Percentiles rank a stretch among this genome's conserved stretches.
Conservation (phyloP, 192 early-diverging fungal genomes). For the Backusella sp. region DNA sequence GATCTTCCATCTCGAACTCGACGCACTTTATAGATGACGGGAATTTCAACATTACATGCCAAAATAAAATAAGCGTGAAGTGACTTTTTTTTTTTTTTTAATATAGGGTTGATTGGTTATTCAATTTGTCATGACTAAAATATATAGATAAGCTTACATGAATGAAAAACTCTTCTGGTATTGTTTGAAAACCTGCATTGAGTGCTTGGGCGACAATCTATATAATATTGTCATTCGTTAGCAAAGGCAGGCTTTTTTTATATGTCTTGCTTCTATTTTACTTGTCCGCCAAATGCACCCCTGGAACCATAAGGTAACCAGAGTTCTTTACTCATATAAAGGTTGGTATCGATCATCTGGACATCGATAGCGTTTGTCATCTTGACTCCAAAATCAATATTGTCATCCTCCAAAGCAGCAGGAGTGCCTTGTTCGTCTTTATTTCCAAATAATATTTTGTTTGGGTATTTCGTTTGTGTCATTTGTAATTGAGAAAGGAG, state of each 20-base stretch:
- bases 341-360: constrained; percentile 67
- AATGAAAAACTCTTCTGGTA: constrained; percentile 57
- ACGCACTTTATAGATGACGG: constrained; percentile 79
- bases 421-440: neutral
- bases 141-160: constrained; percentile 39
- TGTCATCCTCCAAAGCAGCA: neutral
- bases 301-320: constrained; percentile 81
- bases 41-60: constrained; percentile 69
- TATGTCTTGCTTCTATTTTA: constrained; percentile 5
- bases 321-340: constrained; percentile 69
- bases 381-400: neutral
- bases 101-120: neutral
- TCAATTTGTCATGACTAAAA: neutral
- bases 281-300: constrained; percentile 81
- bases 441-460: constrained; percentile 8
- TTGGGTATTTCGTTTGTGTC: neutral
- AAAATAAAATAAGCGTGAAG: constrained; percentile 88
- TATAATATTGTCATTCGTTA: neutral
- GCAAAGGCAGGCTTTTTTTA: too few species aligned
- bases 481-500: neutral
- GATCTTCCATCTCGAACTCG: constrained; percentile 66
- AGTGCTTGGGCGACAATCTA: constrained; percentile 61
- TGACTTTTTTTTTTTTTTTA: constrained; percentile 41
- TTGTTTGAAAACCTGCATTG: constrained; percentile 73
- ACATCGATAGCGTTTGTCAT: constrained; percentile 45